These are phyloP conservation scores for Cladophialophora yegresii DNA, from an alignment of 2,329 filamentous ascomycete species.

Conservation along the genomic window DNA sequence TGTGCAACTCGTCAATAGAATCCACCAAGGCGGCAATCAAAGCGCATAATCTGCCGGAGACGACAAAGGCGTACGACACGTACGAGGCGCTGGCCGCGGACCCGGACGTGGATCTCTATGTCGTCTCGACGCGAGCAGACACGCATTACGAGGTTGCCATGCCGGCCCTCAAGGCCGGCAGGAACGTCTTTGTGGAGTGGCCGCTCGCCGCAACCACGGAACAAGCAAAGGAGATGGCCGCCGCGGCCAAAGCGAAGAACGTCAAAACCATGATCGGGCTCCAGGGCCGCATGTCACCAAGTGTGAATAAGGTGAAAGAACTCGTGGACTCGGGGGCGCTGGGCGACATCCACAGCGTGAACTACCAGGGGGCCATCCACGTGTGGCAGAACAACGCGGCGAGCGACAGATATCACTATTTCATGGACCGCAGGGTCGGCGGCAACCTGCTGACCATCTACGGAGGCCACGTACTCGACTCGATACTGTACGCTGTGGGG, in stretches of 20 bases:
- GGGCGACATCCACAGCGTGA: constrained; percentile 57
- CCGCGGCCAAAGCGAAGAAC: constrained; percentile 41
- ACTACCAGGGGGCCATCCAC: constrained; percentile 47
- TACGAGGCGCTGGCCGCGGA: constrained; percentile 54
- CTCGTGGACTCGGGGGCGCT: constrained; percentile 52
- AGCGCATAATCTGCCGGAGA: constrained; percentile 46
- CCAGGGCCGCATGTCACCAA: constrained; percentile 54
- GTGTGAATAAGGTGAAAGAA: constrained; percentile 49
- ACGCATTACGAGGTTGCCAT: constrained; percentile 52
- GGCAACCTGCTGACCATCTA: constrained; percentile 48
- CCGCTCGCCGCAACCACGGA: constrained; percentile 53
- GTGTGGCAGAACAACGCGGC: constrained; percentile 37
- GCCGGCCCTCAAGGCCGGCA: constrained; percentile 56
- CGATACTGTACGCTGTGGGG: constrained; percentile 34
- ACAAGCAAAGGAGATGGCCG: constrained; percentile 48
- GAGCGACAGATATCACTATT: constrained; percentile 49
- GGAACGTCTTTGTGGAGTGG: constrained; percentile 61
- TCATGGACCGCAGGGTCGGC: constrained; percentile 51
- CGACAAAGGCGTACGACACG: constrained; percentile 55
- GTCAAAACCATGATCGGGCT: constrained; percentile 52
- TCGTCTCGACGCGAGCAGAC: constrained; percentile 58
- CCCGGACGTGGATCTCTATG: constrained; percentile 56
- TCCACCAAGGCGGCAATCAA: constrained; percentile 51
- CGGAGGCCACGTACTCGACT: constrained; percentile 40
- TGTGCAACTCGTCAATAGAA: constrained; percentile 54